Evolutionary conservation across 2,329 filamentous ascomycete species (phyloP), one percentile per base, ranked within the genome.

Genomic region (Lachnellula suecica): DNA sequence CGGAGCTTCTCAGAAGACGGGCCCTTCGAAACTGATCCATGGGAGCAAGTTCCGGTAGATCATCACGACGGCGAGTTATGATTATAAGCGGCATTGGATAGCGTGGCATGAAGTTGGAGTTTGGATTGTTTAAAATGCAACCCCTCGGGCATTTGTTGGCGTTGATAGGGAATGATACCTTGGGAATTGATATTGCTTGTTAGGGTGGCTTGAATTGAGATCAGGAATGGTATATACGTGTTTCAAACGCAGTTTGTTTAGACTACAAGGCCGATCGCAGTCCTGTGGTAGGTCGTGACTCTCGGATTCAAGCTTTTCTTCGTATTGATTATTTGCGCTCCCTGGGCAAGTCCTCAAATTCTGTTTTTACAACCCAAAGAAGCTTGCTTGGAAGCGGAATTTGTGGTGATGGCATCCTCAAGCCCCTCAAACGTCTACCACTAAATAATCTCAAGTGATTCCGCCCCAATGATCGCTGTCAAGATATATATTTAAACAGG

Each of bases 1-100:
- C 66, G 73, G 13, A 52, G 45, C 38, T 44, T 65, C 62, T 43
- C 52, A 57, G 24, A 51, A 22, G 13, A 40, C 23, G n/a, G 3
- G 40, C 13, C 27, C 24, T 5, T 31, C 11, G 22, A 44, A 23
- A 13, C 11, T 17, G 20, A 51, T 38, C 15, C 23, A 24, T 52
- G 27, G 27, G 19, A 46, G 7, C 17, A 42, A 23, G 24, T 27
- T n/a, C 15, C 15, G 31, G 41, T 38, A 15, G 51, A 53, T 29
- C n/a, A 29, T n/a, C 51, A 53, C 47, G 46, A 53, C 38, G 51
- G 47, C 10, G 51, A 53, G 19, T 38, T 53, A 31, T 53, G 47
- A 50, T 22, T 22, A 23, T 13, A 25, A 24, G 10, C 31, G 4
- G 27, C 25, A 35, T 37, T 13, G 23, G 37, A 22, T 29, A 25